A percentile compares a stretch with the other conserved stretches of the same genome.
phyloP scores from a whole-genome alignment of 495 filamentous ascomycete genomes.

The Annulohypoxylon maeteangense region DNA sequence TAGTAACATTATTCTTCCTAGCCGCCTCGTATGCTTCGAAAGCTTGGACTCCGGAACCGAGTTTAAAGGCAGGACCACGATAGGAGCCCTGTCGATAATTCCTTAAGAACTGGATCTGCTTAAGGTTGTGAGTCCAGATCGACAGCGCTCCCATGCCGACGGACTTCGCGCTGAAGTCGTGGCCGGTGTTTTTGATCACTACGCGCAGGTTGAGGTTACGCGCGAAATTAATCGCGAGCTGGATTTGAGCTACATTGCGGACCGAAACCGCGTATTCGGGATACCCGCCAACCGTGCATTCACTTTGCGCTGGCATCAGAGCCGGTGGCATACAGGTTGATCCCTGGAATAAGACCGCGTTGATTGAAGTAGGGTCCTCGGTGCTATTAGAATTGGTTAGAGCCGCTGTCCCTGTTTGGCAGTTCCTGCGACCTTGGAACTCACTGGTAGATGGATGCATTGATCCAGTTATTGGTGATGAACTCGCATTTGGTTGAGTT shows the following conservation, averaged over 20 bases:
- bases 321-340: conserved; percentile 53
- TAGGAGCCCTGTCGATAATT: conserved; percentile 52
- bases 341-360: conserved; percentile 57
- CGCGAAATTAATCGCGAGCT: conserved; percentile 72
- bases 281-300: conserved; percentile 64
- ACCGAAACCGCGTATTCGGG: conserved; percentile 67
- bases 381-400: conserved; percentile 40
- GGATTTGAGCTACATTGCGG: conserved; percentile 64
- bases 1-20: conserved; percentile 50
- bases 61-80: conserved; percentile 58
- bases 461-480: conserved; percentile 51
- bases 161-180: conserved; percentile 65
- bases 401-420: background rate
- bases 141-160: conserved; percentile 58
- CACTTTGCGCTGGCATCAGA: conserved; percentile 54
- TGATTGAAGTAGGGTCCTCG: conserved; percentile 54
- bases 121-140: conserved; percentile 63
- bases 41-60: conserved; percentile 60
- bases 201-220: conserved; percentile 67
- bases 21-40: conserved; percentile 59
- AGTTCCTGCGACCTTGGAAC: background rate
- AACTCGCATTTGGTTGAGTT: conserved; percentile 53
- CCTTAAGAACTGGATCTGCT: conserved; percentile 55
- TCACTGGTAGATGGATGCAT: conserved; percentile 47
- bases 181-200: conserved; percentile 68